phyloP scores from a whole-genome alignment of 805 yeast genomes.

The Isabelozyma heimii region DNA sequence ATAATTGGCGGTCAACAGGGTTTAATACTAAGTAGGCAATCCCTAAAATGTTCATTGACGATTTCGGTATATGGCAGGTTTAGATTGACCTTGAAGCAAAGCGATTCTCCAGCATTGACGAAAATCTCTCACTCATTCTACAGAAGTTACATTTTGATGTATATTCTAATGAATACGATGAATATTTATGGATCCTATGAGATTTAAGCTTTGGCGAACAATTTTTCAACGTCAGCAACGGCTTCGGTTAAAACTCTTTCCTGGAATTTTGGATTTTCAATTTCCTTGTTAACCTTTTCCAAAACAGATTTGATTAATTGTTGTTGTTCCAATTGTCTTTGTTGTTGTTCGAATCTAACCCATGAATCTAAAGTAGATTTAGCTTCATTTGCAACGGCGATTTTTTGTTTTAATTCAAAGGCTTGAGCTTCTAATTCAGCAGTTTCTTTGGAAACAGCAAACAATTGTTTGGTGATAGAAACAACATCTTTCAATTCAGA shows the following conservation, averaged over 20 bases:
- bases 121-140: not conserved
- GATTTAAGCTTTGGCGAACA: constrained; percentile 45
- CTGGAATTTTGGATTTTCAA: constrained; percentile 88
- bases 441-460: constrained; percentile 94
- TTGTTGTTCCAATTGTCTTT: constrained; percentile 93
- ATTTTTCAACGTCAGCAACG: constrained; percentile 85
- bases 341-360: constrained; percentile 97
- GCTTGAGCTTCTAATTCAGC: constrained; percentile 93
- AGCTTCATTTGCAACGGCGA: constrained; percentile 85
- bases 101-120: too few species aligned
- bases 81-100: too few species aligned
- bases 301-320: constrained; percentile 85
- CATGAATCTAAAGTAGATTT: constrained; percentile 95
- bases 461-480: constrained; percentile 84
- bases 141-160: not conserved
- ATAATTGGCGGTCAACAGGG: too few species aligned
- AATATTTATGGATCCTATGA: not conserved
- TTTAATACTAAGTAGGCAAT: too few species aligned
- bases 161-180: not conserved
- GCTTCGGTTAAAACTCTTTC: constrained; percentile 88
- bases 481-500: constrained; percentile 89
- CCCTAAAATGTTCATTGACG: too few species aligned
- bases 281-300: constrained; percentile 81
- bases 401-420: constrained; percentile 89
- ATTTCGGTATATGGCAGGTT: too few species aligned